These are phyloP conservation scores for Aeminium ludgeri DNA, from an alignment of 495 filamentous ascomycete genomes.

Conservation along the genomic window DNA sequence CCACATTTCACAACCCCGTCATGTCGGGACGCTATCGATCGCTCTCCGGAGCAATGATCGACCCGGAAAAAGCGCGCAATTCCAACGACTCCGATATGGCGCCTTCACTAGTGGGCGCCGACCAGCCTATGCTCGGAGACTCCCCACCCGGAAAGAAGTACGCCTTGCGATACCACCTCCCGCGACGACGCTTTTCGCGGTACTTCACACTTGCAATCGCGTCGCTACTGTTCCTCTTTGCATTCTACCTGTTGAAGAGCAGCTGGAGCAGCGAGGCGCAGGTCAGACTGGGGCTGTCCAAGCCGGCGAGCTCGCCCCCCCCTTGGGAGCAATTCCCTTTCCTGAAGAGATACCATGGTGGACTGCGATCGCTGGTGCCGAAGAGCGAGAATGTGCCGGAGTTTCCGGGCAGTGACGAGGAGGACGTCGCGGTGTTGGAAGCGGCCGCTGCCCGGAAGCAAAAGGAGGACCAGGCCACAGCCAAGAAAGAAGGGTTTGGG, in stretches of 20 bases:
- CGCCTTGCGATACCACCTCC: slow-evolving; percentile 12
- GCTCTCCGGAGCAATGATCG: slow-evolving; percentile 12
- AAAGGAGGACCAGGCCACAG: slow-evolving; percentile 16
- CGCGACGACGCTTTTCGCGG: slow-evolving; percentile 13
- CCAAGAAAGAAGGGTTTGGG: slow-evolving; percentile 9
- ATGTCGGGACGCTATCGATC: slow-evolving; percentile 10
- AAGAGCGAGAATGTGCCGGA: slow-evolving; percentile 50
- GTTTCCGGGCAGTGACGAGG: slow-evolving; percentile 43
- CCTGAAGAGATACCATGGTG: slow-evolving; percentile 69
- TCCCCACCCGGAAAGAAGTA: slow-evolving; percentile 2
- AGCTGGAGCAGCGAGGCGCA: slow-evolving; percentile 3
- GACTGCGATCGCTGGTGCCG: slow-evolving; percentile 48
- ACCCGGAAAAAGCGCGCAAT: slow-evolving; percentile 6
- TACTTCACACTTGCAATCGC: slow-evolving; percentile 14
- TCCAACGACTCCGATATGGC: slow-evolving; percentile 5
- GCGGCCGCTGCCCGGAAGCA: slow-evolving; percentile 24
- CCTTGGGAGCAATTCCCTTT: slow-evolving; percentile 71
- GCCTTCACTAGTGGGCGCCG: slow-evolving; percentile 7
- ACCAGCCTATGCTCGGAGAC: slow-evolving; percentile 6
- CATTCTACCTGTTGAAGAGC: slow-evolving; percentile 7
- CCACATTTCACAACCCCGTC: too few relatives aligned
- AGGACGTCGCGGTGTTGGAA: slow-evolving; percentile 16
- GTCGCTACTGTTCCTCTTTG: slow-evolving; percentile 4
- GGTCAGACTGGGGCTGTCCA: slow-evolving; percentile 10
- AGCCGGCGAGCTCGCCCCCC: slow-evolving; percentile 33